Percentiles rank a stretch among this genome's conserved stretches.
Conservation (phyloP, 768 basidiomycete genomes). For the Suillus cothurnatus region DNA sequence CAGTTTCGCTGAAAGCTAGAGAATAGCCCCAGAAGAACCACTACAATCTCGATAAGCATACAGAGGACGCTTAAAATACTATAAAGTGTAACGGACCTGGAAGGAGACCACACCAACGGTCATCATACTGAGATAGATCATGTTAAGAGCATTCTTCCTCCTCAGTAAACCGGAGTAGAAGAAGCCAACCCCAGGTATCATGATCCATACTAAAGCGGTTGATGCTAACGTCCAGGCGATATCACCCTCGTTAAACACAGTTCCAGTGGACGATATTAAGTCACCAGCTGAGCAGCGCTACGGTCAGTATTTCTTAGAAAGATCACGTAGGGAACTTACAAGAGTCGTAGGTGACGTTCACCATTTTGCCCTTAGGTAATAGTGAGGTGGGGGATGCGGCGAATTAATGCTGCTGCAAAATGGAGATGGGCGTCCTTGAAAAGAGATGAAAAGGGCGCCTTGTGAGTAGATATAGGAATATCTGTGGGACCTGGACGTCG, state of each 20-base stretch:
- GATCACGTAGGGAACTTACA: slow-evolving; percentile 31
- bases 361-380: slow-evolving; percentile 31
- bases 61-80: not conserved
- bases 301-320: not conserved
- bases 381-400: not conserved
- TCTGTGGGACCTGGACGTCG: slow-evolving; percentile 21
- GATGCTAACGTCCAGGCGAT: slow-evolving; percentile 71
- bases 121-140: slow-evolving; percentile 83
- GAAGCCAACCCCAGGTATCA: slow-evolving; percentile 85
- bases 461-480: slow-evolving; percentile 21
- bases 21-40: slow-evolving; percentile 99
- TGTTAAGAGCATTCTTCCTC: slow-evolving; percentile 90
- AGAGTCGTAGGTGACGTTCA: slow-evolving; percentile 45
- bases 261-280: slow-evolving; percentile 30
- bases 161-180: slow-evolving; percentile 92
- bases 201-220: slow-evolving; percentile 82
- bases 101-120: slow-evolving; percentile 80
- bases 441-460: not conserved
- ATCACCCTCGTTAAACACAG: slow-evolving; percentile 61
- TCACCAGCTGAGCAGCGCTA: slow-evolving; percentile 37
- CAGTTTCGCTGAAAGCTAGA: slow-evolving; percentile 84
- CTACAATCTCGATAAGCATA: slow-evolving; percentile 38
- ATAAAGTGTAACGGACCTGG: slow-evolving; percentile 52
- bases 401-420: not conserved
- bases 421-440: slow-evolving; percentile 11